Evolutionary conservation across 1,284 basidiomycete species (phyloP).

Genomic region (Ganoderma sinense): DNA sequence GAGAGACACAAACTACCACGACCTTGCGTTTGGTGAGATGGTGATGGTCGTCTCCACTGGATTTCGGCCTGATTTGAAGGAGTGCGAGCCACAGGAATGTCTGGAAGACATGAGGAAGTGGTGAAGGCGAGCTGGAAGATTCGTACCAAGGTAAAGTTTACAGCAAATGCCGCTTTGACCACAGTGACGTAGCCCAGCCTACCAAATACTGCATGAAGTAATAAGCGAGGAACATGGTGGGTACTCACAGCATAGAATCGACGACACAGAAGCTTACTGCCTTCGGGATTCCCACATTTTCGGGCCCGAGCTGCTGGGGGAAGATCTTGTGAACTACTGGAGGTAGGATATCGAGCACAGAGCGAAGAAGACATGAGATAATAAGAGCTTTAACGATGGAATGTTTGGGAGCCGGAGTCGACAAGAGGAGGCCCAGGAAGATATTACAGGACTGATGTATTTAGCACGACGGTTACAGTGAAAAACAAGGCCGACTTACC

Average conservation of each 20-base stretch:
- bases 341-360: conserved; percentile 31
- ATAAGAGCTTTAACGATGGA: conserved; percentile 36
- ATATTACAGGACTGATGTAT: conserved; percentile 30
- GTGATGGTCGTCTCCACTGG: conserved; percentile 27
- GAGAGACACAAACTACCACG: conserved; percentile 28
- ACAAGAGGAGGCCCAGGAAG: conserved; percentile 28
- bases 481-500: conserved; percentile 18
- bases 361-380: conserved; percentile 32
- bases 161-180: conserved; percentile 37
- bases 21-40: conserved; percentile 30
- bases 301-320: conserved; percentile 16
- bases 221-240: neutral
- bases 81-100: conserved; percentile 34
- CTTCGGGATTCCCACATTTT: conserved; percentile 11
- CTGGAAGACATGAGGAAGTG: conserved; percentile 13
- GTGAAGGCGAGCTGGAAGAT: neutral
- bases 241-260: conserved; percentile 33
- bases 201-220: neutral
- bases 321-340: conserved; percentile 25
- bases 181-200: conserved; percentile 37
- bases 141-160: conserved; percentile 39
- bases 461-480: neutral
- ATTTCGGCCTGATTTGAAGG: conserved; percentile 23
- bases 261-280: conserved; percentile 32
- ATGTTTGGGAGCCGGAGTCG: conserved; percentile 37